Percentiles rank a stretch among this genome's conserved stretches.
These are phyloP conservation scores for Adansonia digitata DNA, from an alignment of 345 rosid genomes.

Conservation along the genomic window DNA sequence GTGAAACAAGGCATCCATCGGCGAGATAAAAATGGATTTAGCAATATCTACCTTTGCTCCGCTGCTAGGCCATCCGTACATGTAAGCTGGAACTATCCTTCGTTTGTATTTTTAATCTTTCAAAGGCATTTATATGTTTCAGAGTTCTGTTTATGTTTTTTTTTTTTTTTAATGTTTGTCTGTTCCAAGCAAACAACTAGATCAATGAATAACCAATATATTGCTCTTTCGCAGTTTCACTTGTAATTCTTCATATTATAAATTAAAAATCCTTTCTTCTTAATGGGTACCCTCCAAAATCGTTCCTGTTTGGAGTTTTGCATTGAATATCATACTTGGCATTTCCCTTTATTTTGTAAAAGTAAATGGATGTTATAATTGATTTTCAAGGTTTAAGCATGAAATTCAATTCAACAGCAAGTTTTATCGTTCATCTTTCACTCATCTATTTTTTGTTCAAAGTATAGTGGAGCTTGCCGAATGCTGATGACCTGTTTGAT, in stretches of 20 bases:
- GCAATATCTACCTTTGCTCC: too few relatives aligned
- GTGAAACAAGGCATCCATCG: too few relatives aligned
- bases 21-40: too few relatives aligned
- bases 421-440: neutral
- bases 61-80: neutral
- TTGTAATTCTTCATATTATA: neutral
- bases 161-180: neutral
- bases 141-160: neutral
- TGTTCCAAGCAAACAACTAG: neutral
- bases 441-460: neutral
- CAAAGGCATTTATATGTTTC: neutral
- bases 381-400: constrained; percentile 1
- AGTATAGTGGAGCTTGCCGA: neutral
- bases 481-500: constrained; percentile 28
- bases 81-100: neutral
- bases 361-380: neutral
- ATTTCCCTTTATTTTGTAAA: neutral
- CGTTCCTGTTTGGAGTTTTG: neutral
- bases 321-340: neutral
- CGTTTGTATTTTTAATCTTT: neutral
- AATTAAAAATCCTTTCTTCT: neutral
- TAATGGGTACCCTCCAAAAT: neutral
- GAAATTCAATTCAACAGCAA: neutral
- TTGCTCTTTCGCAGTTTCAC: neutral
- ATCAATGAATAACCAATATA: neutral